Evolutionary conservation across 2,329 filamentous ascomycete species (phyloP), one percentile per base, ranked within the genome.

Genomic region (Fusarium citri): DNA sequence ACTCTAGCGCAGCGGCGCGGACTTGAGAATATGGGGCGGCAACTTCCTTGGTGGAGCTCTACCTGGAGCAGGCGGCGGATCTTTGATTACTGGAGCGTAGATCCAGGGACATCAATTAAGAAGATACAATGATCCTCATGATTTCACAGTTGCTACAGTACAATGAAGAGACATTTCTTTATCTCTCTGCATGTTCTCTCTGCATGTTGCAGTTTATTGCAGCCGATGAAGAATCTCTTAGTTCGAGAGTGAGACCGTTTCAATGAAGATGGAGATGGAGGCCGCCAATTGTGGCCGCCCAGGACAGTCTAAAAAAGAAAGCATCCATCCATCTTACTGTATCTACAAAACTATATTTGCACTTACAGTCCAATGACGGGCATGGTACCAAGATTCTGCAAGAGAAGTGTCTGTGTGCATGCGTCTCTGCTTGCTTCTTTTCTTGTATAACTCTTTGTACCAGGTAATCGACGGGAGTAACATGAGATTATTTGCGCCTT

Each of bases 11-110:
- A 49, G 34, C 37, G 43, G 34, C 41, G 43, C 9, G 25, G 31
- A 40, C 18, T 63, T 30, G 28, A 37, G 37, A 45, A 40, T 56
- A 66, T 59, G 60, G 60, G 55, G 55, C 34, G 41, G 54, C 64
- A 50, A 48, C 54, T 55, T 59, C 49, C 63, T 42, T 18, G 46
- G 66, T 69, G 66, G 66, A 42, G 18, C 34, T 51, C 26, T n/a
- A 22, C 49, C 49, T 51, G 34, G 31, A 51, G 49, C 63, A 55
- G 55, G 37, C 42, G 45, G 50, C 58, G 28, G 45, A 68, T 56
- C 60, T 68, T 66, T 59, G 20, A 26, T 58, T 53, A 23, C 34
- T 43, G 34, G 54, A 53, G n/a, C 49, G 23, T 41, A 53, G 49
- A 53, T 53, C 49, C 20, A 42, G 49, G 45, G 34, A 57, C 40